Evolutionary conservation across 2,329 filamentous ascomycete genomes (phyloP).

Genomic region (Ophiostoma ips): DNA sequence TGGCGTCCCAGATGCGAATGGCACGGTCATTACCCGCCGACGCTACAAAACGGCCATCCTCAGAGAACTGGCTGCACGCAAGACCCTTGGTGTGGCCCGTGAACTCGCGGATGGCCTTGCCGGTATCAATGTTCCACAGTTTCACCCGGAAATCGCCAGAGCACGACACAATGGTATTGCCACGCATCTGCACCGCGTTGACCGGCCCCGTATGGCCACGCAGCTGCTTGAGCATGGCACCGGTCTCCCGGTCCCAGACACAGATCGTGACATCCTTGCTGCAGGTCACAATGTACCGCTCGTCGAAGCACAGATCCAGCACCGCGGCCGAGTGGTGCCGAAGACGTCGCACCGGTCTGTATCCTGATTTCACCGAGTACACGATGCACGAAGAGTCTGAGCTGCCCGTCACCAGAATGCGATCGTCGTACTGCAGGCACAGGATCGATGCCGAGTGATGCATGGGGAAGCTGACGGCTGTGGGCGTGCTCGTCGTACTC

Average conservation of each 20-base stretch:
- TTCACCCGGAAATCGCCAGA: conserved; percentile 88
- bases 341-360: conserved; percentile 66
- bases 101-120: conserved; percentile 82
- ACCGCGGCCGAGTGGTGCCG: conserved; percentile 73
- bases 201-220: conserved; percentile 82
- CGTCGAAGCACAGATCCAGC: conserved; percentile 84
- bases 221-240: conserved; percentile 61
- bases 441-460: conserved; percentile 89
- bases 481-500: conserved; percentile 33
- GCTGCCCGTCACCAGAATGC: conserved; percentile 87
- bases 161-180: conserved; percentile 83
- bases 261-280: conserved; percentile 92
- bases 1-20: conserved; percentile 92
- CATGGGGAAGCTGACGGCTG: conserved; percentile 38
- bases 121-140: conserved; percentile 87
- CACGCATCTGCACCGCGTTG: conserved; percentile 89
- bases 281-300: conserved; percentile 87
- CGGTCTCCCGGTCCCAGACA: conserved; percentile 80
- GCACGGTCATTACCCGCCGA: conserved; percentile 91
- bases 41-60: conserved; percentile 85
- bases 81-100: conserved; percentile 81
- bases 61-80: conserved; percentile 89
- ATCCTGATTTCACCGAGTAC: conserved; percentile 69
- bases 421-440: conserved; percentile 85
- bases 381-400: conserved; percentile 87